phyloP scores from a whole-genome alignment of 495 filamentous ascomycete species.

The Annulohypoxylon stygium region DNA sequence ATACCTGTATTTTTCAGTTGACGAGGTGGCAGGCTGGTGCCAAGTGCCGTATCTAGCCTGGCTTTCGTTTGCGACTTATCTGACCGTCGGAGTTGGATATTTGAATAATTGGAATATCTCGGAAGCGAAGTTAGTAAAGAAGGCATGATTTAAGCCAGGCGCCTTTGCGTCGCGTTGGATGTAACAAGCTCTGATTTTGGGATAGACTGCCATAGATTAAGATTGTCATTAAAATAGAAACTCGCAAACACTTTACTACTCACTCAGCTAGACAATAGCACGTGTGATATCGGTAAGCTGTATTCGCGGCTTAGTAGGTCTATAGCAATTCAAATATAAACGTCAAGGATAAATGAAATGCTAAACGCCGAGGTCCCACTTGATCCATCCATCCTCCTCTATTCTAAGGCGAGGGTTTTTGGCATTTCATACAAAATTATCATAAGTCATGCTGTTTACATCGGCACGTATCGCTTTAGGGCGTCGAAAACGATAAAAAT shows the following conservation, averaged over 20 bases:
- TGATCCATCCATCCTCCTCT: constrained; percentile 40
- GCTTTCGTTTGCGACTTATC: constrained; percentile 86
- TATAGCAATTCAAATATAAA: constrained; percentile 17
- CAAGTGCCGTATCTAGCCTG: constrained; percentile 84
- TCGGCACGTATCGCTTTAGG: constrained; percentile 73
- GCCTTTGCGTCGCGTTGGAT: not conserved
- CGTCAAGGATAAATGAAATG: constrained; percentile 28
- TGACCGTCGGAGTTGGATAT: constrained; percentile 77
- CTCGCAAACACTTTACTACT: not conserved
- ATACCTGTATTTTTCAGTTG: constrained; percentile 79
- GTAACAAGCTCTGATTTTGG: not conserved
- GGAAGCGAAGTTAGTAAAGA: constrained; percentile 46
- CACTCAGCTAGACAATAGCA: not conserved
- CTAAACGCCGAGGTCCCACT: constrained; percentile 42
- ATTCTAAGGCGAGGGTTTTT: constrained; percentile 24
- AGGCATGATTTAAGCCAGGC: constrained; percentile 15
- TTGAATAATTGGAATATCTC: constrained; percentile 81
- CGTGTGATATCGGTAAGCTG: not conserved
- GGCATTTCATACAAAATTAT: constrained; percentile 20
- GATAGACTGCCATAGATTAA: not conserved
- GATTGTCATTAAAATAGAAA: not conserved
- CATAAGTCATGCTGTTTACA: constrained; percentile 44
- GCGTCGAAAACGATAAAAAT: constrained; percentile 96
- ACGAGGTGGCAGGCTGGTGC: constrained; percentile 76
- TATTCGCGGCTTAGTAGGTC: constrained; percentile 12